phyloP scores from a whole-genome alignment of 2,329 filamentous ascomycete species.

The Coniochaeta pulveracea region DNA sequence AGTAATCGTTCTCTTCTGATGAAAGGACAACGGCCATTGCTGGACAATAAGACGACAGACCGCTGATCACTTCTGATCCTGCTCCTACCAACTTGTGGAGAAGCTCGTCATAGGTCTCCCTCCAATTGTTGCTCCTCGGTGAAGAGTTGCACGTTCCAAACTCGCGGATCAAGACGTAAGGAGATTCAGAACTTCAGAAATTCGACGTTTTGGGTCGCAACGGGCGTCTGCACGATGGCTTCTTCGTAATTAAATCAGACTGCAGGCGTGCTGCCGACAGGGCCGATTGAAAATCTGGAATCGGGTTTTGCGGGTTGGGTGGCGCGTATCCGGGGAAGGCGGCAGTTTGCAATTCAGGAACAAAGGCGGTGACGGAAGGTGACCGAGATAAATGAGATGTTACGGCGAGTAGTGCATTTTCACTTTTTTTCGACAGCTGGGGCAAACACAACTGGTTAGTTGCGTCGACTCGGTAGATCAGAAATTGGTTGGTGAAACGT shows the following conservation, averaged over 20 bases:
- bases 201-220: no score
- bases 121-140: no score
- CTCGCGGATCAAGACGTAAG: no score
- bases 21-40: constrained; percentile 44
- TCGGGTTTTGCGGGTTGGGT: not conserved
- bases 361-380: constrained; percentile 9
- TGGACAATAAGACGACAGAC: constrained; percentile 9
- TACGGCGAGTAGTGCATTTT: no score
- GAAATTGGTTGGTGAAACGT: no score
- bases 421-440: no score
- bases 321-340: constrained; percentile 3
- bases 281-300: not conserved
- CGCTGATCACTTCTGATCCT: constrained; percentile 15
- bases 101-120: constrained; percentile 16
- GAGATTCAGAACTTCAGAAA: no score
- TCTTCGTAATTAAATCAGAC: not conserved
- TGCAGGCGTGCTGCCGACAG: not conserved
- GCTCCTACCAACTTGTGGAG: constrained; percentile 11
- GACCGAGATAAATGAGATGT: constrained; percentile 1
- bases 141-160: no score
- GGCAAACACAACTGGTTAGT: no score
- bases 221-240: not conserved
- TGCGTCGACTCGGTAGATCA: no score
- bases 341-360: constrained; percentile 6
- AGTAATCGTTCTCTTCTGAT: constrained; percentile 46